Conservation (phyloP, 768 basidiomycete species). For the Podaxis sp. region DNA sequence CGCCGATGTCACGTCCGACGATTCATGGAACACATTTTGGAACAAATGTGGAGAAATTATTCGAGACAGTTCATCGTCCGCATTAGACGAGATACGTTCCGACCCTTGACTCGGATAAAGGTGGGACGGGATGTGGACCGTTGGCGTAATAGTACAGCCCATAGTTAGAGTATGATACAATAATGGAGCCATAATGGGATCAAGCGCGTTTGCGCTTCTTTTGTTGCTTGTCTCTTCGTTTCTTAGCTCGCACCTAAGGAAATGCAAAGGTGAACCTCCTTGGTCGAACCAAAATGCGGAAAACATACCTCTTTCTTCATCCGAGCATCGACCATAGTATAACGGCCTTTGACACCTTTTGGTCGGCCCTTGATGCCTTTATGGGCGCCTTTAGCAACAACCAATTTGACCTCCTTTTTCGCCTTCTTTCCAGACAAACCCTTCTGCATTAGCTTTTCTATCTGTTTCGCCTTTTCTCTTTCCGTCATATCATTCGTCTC, state of each 20-base stretch:
- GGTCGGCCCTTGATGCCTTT: constrained; percentile 91
- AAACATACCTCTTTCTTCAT: constrained; percentile 86
- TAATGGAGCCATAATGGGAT: constrained; percentile 2
- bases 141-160: background rate
- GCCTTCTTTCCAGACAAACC: constrained; percentile 64
- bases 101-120: background rate
- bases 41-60: constrained; percentile 19
- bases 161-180: background rate
- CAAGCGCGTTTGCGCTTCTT: constrained; percentile 49
- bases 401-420: constrained; percentile 77
- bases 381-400: constrained; percentile 90
- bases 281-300: background rate
- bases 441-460: constrained; percentile 88
- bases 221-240: constrained; percentile 72
- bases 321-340: constrained; percentile 90
- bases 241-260: constrained; percentile 75
- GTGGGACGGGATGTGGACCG: background rate
- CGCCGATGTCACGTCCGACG: constrained; percentile 11
- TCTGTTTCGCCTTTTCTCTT: constrained; percentile 90
- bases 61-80: background rate
- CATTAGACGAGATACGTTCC: background rate
- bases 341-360: constrained; percentile 94
- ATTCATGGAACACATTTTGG: constrained; percentile 20
- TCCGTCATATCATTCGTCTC: constrained; percentile 90
- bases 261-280: background rate